Percentiles rank a stretch among this genome's conserved stretches.
Evolutionary conservation across 2,329 filamentous ascomycete genomes (phyloP).

Genomic region (Botryosphaeria agaves): DNA sequence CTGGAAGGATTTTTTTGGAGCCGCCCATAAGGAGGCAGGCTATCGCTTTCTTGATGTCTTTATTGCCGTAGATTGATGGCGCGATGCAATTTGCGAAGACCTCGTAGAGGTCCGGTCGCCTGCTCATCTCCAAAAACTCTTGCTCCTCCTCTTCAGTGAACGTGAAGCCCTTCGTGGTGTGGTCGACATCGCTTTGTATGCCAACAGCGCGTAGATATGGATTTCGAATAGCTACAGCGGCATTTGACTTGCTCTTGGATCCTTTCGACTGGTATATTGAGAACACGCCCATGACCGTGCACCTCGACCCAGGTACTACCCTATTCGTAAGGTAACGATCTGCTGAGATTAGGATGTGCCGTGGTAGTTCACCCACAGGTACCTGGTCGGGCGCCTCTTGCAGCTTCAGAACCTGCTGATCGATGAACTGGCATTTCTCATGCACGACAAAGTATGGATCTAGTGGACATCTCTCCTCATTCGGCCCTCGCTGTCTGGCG

Average conservation of each 20-base stretch:
- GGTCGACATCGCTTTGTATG: constrained; percentile 77
- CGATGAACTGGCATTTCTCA: constrained; percentile 85
- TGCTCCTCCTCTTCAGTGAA: constrained; percentile 90
- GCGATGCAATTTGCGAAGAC: constrained; percentile 85
- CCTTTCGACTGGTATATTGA: constrained; percentile 94
- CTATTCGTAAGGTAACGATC: constrained; percentile 90
- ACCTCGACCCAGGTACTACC: constrained; percentile 86
- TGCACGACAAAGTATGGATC: constrained; percentile 95
- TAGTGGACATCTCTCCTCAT: constrained; percentile 61
- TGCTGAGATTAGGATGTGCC: constrained; percentile 91
- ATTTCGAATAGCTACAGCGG: constrained; percentile 85
- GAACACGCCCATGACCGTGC: constrained; percentile 92
- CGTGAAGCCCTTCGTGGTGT: constrained; percentile 69
- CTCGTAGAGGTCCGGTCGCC: constrained; percentile 81
- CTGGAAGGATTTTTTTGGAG: constrained; percentile 92
- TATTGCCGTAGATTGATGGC: constrained; percentile 91
- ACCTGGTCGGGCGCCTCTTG: constrained; percentile 97
- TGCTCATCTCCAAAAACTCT: constrained; percentile 82
- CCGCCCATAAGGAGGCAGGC: constrained; percentile 85
- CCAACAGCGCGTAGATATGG: constrained; percentile 88
- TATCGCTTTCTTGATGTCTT: constrained; percentile 94
- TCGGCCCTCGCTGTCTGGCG: constrained; percentile 48
- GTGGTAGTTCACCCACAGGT: constrained; percentile 84
- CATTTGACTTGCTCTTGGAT: constrained; percentile 55
- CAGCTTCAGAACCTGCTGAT: constrained; percentile 95